Evolutionary conservation across 2,329 filamentous ascomycete species (phyloP).

Genomic region (Verticillium nubilum): DNA sequence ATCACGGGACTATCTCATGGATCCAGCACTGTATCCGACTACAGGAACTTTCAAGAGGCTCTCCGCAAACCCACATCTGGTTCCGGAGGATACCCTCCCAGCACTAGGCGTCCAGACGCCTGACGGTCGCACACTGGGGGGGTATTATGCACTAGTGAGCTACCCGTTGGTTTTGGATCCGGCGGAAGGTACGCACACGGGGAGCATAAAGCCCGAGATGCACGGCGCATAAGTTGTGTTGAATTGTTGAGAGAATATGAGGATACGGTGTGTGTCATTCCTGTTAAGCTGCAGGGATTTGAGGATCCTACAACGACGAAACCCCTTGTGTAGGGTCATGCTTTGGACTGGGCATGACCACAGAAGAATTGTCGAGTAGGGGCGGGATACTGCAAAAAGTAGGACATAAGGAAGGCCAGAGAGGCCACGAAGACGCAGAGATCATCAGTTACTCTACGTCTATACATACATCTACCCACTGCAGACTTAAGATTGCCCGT

Average conservation of each 20-base stretch:
- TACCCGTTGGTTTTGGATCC: neutral
- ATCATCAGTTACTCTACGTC: neutral
- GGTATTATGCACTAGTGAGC: neutral
- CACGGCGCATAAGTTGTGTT: neutral
- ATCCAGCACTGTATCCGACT: neutral
- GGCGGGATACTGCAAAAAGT: too few species aligned
- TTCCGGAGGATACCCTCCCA: neutral
- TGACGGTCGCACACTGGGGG: neutral
- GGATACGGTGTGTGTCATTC: too few species aligned
- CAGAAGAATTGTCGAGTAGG: neutral
- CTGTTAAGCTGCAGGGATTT: neutral
- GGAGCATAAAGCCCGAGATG: neutral
- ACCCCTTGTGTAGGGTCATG: neutral
- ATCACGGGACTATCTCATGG: neutral
- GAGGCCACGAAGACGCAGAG: neutral
- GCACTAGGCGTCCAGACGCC: neutral
- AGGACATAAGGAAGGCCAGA: neutral
- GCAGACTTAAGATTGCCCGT: neutral
- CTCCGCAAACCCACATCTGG: neutral
- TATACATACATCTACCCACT: neutral
- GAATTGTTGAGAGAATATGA: neutral
- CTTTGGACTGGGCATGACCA: neutral
- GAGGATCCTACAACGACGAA: neutral
- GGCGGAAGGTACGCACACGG: neutral
- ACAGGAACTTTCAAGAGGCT: neutral